Conservation (phyloP, 192 early-diverging fungal species). For the Linderina pennispora region DNA sequence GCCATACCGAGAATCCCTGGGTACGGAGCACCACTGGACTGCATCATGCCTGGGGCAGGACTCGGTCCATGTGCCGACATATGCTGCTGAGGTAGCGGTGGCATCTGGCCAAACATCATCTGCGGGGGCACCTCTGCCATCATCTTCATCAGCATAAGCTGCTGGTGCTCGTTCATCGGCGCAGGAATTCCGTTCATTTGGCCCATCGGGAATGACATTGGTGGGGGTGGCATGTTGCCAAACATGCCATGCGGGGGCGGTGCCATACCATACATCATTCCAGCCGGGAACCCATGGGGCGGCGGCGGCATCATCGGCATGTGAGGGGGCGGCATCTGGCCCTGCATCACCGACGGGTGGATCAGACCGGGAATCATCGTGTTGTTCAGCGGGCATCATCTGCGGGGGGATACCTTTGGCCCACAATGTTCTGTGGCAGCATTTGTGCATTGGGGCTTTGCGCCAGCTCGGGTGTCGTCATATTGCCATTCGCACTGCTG, state of each 20-base stretch:
- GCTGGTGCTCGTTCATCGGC: slow-evolving; percentile 15
- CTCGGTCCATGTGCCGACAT: slow-evolving; percentile 11
- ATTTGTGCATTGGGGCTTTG: no score
- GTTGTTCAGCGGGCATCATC: slow-evolving; percentile 13
- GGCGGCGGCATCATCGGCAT: slow-evolving; percentile 34
- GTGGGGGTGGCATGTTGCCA: slow-evolving; percentile 26
- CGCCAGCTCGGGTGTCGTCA: no score
- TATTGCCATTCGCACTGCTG: no score
- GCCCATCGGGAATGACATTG: slow-evolving; percentile 17
- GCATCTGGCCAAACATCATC: slow-evolving; percentile 34
- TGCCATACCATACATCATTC: slow-evolving; percentile 44
- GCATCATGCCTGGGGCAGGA: slow-evolving; percentile 7
- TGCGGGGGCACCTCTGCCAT: slow-evolving; percentile 25
- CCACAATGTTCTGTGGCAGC: slow-evolving; percentile 15
- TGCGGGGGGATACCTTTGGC: slow-evolving; percentile 12
- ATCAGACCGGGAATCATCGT: slow-evolving; percentile 25
- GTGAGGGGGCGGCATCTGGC: slow-evolving; percentile 28
- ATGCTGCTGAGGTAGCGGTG: slow-evolving; percentile 9
- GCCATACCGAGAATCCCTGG: slow-evolving; percentile 1
- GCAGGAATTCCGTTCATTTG: slow-evolving; percentile 20
- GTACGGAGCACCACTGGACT: slow-evolving; percentile 12
- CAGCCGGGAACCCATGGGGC: slow-evolving; percentile 26
- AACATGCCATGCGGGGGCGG: slow-evolving; percentile 33
- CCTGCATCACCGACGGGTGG: slow-evolving; percentile 5
- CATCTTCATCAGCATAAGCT: slow-evolving; percentile 35